A percentile compares a stretch with the other conserved stretches of the same genome.
Conservation (phyloP, 2,329 filamentous ascomycete species). For the Paraconiothyrium brasiliense region DNA sequence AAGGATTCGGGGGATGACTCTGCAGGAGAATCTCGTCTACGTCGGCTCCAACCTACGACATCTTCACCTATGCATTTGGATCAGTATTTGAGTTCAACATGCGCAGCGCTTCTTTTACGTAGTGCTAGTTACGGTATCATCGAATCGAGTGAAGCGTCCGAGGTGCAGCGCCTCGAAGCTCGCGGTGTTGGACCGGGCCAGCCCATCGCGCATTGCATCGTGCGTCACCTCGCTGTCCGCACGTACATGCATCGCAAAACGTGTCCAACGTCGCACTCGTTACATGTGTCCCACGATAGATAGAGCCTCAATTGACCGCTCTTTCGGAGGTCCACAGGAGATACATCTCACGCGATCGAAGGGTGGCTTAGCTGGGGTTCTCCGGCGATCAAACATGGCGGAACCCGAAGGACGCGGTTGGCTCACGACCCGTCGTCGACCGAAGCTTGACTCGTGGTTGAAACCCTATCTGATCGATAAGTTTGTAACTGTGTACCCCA, state of each 20-base stretch:
- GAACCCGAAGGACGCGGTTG: slow-evolving; percentile 9
- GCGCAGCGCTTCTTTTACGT: background rate
- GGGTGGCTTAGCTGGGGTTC: slow-evolving; percentile 1
- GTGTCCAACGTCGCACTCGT: background rate
- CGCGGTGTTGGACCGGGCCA: background rate
- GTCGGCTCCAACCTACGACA: background rate
- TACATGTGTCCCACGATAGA: slow-evolving; percentile 10
- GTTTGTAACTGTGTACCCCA: slow-evolving; percentile 24
- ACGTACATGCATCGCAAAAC: slow-evolving; percentile 4
- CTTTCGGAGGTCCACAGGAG: slow-evolving; percentile 25
- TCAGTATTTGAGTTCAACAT: background rate
- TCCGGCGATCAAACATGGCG: slow-evolving; percentile 23
- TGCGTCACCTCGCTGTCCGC: slow-evolving; percentile 1
- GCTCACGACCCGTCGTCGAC: slow-evolving; percentile 9
- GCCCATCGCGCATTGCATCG: background rate
- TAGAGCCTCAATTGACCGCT: slow-evolving; percentile 25
- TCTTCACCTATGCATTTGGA: background rate
- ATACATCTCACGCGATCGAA: slow-evolving; percentile 19
- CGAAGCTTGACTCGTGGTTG: slow-evolving; percentile 15
- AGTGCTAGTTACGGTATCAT: slow-evolving; percentile 1
- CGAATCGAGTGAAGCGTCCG: background rate
- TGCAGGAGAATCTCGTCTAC: background rate
- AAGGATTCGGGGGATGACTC: background rate
- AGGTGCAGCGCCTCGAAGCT: background rate
- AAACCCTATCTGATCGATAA: slow-evolving; percentile 20